These are phyloP conservation scores for Komagataella populi DNA, from an alignment of 805 yeast species.

Conservation along the genomic window DNA sequence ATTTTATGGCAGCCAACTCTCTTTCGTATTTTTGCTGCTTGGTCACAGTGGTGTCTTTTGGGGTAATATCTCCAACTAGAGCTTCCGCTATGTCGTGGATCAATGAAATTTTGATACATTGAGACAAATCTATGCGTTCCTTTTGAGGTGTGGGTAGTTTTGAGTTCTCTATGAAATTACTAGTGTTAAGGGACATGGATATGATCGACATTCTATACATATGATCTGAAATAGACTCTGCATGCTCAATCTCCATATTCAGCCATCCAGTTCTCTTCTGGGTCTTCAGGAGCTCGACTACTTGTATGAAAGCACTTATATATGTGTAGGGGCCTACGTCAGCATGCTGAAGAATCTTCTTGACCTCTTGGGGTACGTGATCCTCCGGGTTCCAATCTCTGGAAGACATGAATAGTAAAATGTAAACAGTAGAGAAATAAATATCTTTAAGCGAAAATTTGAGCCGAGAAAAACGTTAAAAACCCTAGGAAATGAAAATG, in stretches of 20 bases:
- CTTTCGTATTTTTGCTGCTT: constrained; percentile 78
- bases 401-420: constrained; percentile 6
- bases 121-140: constrained; percentile 39
- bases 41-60: constrained; percentile 49
- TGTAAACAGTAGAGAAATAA: background rate
- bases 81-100: constrained; percentile 93
- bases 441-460: constrained; percentile 3
- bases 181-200: constrained; percentile 47
- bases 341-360: constrained; percentile 13
- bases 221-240: constrained; percentile 81
- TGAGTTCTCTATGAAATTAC: constrained; percentile 10
- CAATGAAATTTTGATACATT: constrained; percentile 75
- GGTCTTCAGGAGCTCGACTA: constrained; percentile 57
- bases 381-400: constrained; percentile 31
- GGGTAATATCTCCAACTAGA: constrained; percentile 89
- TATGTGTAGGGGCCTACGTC: constrained; percentile 11
- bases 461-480: constrained; percentile 2
- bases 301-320: constrained; percentile 30
- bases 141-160: constrained; percentile 5
- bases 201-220: constrained; percentile 90
- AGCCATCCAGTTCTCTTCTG: constrained; percentile 93
- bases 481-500: constrained; percentile 1
- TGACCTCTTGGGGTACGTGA: constrained; percentile 24
- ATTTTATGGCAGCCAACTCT: constrained; percentile 61
- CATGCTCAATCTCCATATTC: constrained; percentile 41